Conservation (phyloP, 208 protist species). For the Acanthamoeba culbertsoni region DNA sequence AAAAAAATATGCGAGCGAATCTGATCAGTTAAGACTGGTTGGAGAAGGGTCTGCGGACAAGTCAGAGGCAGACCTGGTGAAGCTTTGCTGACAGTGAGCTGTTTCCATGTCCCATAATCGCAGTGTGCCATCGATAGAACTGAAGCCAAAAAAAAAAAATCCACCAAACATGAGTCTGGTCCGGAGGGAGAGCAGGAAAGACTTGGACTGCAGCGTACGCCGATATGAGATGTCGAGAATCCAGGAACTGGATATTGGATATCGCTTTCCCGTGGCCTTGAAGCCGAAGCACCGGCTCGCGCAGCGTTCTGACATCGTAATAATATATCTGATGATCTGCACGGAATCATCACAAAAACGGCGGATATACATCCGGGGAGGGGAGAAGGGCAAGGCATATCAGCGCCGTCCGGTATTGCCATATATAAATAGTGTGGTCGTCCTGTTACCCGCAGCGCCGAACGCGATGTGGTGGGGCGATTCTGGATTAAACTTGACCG, state of each 20-base stretch:
- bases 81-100: background rate
- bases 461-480: slow-evolving; percentile 66
- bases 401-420: too few relatives aligned
- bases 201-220: background rate
- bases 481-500: slow-evolving; percentile 67
- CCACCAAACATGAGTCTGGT: background rate
- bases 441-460: slow-evolving; percentile 50
- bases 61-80: background rate
- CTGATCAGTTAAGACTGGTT: too few relatives aligned
- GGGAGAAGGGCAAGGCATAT: too few relatives aligned
- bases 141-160: background rate
- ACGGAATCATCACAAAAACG: background rate
- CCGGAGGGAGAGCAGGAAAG: background rate
- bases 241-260: slow-evolving; percentile 69
- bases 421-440: background rate
- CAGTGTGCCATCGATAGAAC: slow-evolving; percentile 65
- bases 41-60: background rate
- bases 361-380: background rate
- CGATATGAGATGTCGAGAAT: slow-evolving; percentile 53
- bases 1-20: background rate
- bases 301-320: slow-evolving; percentile 64
- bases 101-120: slow-evolving; percentile 57
- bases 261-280: slow-evolving; percentile 72
- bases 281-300: slow-evolving; percentile 52
- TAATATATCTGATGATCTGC: slow-evolving; percentile 71